Evolutionary conservation across 441 rosid genomes (phyloP).

Genomic region (Brassica balearica): DNA sequence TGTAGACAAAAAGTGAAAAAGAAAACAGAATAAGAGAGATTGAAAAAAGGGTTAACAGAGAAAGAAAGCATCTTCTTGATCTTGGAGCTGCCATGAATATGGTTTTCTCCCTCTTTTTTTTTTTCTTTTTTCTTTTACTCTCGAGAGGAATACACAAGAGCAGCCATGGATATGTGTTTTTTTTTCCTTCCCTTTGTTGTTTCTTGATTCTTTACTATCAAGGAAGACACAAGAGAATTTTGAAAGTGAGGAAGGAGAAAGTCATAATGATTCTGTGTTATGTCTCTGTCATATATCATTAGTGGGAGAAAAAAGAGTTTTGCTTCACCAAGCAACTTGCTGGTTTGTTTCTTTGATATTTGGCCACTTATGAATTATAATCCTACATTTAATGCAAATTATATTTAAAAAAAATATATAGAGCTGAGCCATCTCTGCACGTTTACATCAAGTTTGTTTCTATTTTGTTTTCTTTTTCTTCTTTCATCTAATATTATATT

Average conservation of each 20-base stretch:
- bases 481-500: background rate
- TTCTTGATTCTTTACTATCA: slow-evolving; percentile 15
- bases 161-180: slow-evolving; percentile 29
- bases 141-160: slow-evolving; percentile 8
- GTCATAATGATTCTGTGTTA: slow-evolving; percentile 34
- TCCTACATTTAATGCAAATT: background rate
- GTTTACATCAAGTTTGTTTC: slow-evolving; percentile 12
- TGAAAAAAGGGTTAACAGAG: slow-evolving; percentile 29
- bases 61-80: slow-evolving; percentile 42
- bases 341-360: background rate
- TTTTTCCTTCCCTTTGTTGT: background rate
- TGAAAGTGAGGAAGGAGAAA: slow-evolving; percentile 31
- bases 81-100: slow-evolving; percentile 41
- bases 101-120: background rate
- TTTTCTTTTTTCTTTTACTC: background rate
- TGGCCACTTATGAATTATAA: background rate
- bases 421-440: background rate
- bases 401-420: background rate
- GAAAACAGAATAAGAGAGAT: slow-evolving; percentile 29
- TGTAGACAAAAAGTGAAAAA: slow-evolving; percentile 34
- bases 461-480: background rate
- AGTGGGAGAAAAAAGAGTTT: slow-evolving; percentile 39
- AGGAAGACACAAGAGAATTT: slow-evolving; percentile 31
- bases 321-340: slow-evolving; percentile 44
- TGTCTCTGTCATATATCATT: slow-evolving; percentile 32